Evolutionary conservation across 208 protist species (phyloP), one percentile per base, ranked within the genome.

Genomic region (Leishmania lainsoni): DNA sequence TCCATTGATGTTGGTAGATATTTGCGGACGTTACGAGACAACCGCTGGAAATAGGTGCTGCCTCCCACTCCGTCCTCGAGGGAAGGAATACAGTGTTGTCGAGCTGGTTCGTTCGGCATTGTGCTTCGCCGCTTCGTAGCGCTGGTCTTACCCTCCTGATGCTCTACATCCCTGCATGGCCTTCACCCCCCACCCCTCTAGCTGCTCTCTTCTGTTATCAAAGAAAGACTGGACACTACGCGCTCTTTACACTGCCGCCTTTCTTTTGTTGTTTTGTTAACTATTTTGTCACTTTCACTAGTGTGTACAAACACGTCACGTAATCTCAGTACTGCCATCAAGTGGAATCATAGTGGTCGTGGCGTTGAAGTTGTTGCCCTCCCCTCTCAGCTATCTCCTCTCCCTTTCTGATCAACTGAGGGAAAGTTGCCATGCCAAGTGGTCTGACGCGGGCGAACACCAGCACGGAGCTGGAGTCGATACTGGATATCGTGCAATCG

Each of bases 401-500:
- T 48, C 1, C 29, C 56, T 10, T 77, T 12, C 56, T 51, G 29
- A 61, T 51, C n/a, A 35, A 42, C 51, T 61, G 51, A 42, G 52
- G 51, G 14, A n/a, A 54, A 76, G 9, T 17, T 39, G 72, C 61
- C 49, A 79, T 86, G 80, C 58, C 74, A 59, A 66, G 49, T 17
- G 77, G 69, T 6, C 74, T 86, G 29, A 51, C 39, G 45, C 82
- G 78, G 16, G 73, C 56, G n/a, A 79, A 32, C 49, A 74, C 82
- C 10, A 79, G 73, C 32, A 14, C 75, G 51, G 82, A 83, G 61
- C 59, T 91, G 51, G 48, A 26, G 20, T 74, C 81, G 29, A 63
- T 86, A 75, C 80, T 91, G 17, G 75, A 86, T 48, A 85, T 83
- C 17, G 93, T 97, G n/a, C 85, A 92, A 65, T 75, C 81, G 8